Conservation (phyloP, 495 filamentous ascomycete species). For the Neohortaea acidophila region DNA sequence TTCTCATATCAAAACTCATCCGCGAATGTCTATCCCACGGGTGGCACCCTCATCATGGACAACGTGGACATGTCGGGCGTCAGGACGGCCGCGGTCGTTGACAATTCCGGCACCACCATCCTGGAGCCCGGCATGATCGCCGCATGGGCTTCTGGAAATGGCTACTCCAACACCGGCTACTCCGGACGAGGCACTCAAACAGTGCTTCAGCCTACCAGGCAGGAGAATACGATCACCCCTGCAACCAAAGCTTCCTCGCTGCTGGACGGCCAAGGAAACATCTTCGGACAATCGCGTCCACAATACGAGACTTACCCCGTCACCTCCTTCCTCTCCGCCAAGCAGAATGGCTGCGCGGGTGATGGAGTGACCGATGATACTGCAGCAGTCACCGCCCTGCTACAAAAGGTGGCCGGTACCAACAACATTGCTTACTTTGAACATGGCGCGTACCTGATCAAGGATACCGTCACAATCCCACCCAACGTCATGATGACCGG, state of each 20-base stretch:
- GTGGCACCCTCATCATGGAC: slow-evolving; percentile 45
- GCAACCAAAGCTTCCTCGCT: slow-evolving; percentile 29
- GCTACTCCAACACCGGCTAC: slow-evolving; percentile 33
- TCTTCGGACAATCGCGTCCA: slow-evolving; percentile 54
- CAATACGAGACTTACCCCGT: slow-evolving; percentile 42
- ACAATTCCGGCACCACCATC: slow-evolving; percentile 35
- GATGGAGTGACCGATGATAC: slow-evolving; percentile 60
- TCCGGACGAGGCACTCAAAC: slow-evolving; percentile 29
- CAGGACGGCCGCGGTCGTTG: slow-evolving; percentile 40
- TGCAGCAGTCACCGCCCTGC: slow-evolving; percentile 30
- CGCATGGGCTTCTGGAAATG: slow-evolving; percentile 40
- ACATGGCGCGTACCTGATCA: slow-evolving; percentile 28
- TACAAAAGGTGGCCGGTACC: slow-evolving; percentile 26
- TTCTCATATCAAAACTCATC: slow-evolving; percentile 18
- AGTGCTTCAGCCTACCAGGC: slow-evolving; percentile 23
- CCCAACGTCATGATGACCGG: slow-evolving; percentile 26
- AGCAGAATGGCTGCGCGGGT: slow-evolving; percentile 44
- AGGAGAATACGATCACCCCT: slow-evolving; percentile 19
- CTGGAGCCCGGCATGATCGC: slow-evolving; percentile 43
- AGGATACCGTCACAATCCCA: slow-evolving; percentile 27
- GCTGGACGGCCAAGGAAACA: slow-evolving; percentile 30
- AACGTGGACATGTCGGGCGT: slow-evolving; percentile 45
- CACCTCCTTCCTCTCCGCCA: slow-evolving; percentile 44
- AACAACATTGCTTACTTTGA: slow-evolving; percentile 35
- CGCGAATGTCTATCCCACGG: slow-evolving; percentile 26